A percentile compares a stretch with the other conserved stretches of the same genome.
These are phyloP conservation scores for Populus hybrid DNA, from an alignment of 441 rosid species.

Conservation along the genomic window DNA sequence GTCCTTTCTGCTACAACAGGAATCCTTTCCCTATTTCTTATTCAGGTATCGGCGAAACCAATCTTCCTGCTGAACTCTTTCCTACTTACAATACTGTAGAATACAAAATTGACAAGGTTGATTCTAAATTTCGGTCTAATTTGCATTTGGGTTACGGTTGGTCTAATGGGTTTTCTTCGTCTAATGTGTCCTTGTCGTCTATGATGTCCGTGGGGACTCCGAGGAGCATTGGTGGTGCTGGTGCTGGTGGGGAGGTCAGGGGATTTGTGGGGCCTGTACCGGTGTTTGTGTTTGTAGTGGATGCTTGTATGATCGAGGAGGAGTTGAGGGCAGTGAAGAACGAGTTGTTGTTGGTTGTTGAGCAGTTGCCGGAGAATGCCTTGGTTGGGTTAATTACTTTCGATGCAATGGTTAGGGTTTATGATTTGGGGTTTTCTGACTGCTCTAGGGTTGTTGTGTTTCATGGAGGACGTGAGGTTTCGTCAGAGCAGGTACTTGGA, in stretches of 20 bases:
- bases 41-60: constrained; percentile 64
- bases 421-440: constrained; percentile 69
- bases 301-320: constrained; percentile 62
- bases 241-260: constrained; percentile 20
- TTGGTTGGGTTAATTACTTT: constrained; percentile 67
- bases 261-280: constrained; percentile 44
- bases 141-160: constrained; percentile 20
- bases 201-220: constrained; percentile 30
- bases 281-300: constrained; percentile 77
- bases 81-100: constrained; percentile 91
- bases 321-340: constrained; percentile 67
- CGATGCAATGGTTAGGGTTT: constrained; percentile 81
- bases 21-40: constrained; percentile 76
- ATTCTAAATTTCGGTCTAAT: constrained; percentile 9
- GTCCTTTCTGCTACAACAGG: constrained; percentile 67
- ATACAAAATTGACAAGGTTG: constrained; percentile 33
- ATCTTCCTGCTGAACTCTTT: constrained; percentile 92
- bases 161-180: constrained; percentile 35
- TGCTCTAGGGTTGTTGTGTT: constrained; percentile 67
- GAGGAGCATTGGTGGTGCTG: constrained; percentile 14
- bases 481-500: constrained; percentile 59
- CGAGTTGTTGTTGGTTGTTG: constrained; percentile 66
- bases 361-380: constrained; percentile 74
- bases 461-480: constrained; percentile 68
- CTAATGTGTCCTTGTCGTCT: constrained; percentile 44